Conservation (phyloP, 805 yeast genomes). For the Wickerhamiella shivajii region DNA sequence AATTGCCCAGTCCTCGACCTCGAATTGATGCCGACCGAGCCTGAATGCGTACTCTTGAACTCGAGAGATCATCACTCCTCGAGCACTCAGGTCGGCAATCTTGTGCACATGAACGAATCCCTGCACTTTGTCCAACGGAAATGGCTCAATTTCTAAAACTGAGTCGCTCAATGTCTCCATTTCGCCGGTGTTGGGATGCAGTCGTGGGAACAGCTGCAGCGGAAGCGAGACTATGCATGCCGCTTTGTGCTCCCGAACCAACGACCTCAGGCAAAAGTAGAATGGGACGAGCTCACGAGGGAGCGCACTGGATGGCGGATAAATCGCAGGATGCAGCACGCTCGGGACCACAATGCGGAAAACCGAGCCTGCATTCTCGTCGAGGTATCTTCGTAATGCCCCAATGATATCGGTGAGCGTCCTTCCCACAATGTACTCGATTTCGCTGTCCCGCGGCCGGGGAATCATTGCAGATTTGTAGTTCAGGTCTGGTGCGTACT, state of each 20-base stretch:
- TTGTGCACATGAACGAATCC: conserved; percentile 70
- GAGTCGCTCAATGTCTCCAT: conserved; percentile 51
- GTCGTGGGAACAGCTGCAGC: conserved; percentile 49
- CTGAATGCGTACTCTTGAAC: conserved; percentile 72
- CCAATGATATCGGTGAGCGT: conserved; percentile 1
- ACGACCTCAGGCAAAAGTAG: conserved; percentile 40
- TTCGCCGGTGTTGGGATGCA: conserved; percentile 32
- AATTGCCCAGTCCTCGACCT: conserved; percentile 90
- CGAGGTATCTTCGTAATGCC: background rate
- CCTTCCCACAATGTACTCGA: conserved; percentile 1
- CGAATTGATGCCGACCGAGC: conserved; percentile 70
- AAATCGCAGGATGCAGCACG: conserved; percentile 66
- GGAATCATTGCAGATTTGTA: conserved; percentile 12
- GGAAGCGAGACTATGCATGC: conserved; percentile 44
- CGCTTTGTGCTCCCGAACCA: conserved; percentile 38
- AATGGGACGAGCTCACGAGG: conserved; percentile 43
- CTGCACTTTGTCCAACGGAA: conserved; percentile 52
- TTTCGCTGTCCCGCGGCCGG: conserved; percentile 11
- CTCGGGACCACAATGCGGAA: conserved; percentile 61
- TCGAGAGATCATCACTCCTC: conserved; percentile 66
- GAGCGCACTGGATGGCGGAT: conserved; percentile 35
- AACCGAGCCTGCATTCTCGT: conserved; percentile 24
- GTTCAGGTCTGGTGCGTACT: conserved; percentile 17
- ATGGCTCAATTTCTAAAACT: conserved; percentile 64
- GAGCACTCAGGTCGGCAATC: conserved; percentile 54